Evolutionary conservation across 2,329 filamentous ascomycete genomes (phyloP), one percentile per base, ranked within the genome.

Genomic region (Fusarium heterosporum): DNA sequence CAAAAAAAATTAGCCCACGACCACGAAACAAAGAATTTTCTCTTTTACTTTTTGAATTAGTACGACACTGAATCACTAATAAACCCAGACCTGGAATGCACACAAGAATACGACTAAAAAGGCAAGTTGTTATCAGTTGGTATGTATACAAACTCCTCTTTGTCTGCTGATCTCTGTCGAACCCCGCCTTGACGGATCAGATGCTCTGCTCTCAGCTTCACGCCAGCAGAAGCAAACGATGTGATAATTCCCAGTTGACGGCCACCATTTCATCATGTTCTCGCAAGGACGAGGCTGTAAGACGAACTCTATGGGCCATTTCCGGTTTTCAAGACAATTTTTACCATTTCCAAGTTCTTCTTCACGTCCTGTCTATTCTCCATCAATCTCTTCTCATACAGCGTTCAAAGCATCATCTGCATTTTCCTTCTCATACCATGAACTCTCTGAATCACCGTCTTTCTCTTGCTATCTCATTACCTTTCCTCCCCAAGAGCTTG

Each of bases 171-270:
- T 56, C 50, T 55, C 19, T 19, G 22, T 25, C 53, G 41, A 64
- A 64, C 53, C 63, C 63, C 63, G 63, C 63, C 62, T 55, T 63
- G 56, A 41, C 50, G 39, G 57, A 62, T 56, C 56, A 59, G 34
- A 56, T 38, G 55, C 25, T 38, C 40, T 57, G 32, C 43, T 14
- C 8, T 22, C 25, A 46, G 26, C 41, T 64, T 64, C 60, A 64
- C 53, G 42, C 61, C 32, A 25, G 29, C 9, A 19, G 28, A 55
- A 55, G 13, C 30, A 62, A 43, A 30, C 10, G 17, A 29, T 12
- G 43, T 19, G 32, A 56, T 43, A 22, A 30, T 11, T 43, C n/a
- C 22, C 10, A 28, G 8, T 43, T 29, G 7, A 29, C 30, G 12
- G 16, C 4, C 25, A 25, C n/a, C 14, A 8, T 22, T 49, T 9